Conservation (phyloP, 2,329 filamentous ascomycete genomes). For the Fusarium brachygibbosum region DNA sequence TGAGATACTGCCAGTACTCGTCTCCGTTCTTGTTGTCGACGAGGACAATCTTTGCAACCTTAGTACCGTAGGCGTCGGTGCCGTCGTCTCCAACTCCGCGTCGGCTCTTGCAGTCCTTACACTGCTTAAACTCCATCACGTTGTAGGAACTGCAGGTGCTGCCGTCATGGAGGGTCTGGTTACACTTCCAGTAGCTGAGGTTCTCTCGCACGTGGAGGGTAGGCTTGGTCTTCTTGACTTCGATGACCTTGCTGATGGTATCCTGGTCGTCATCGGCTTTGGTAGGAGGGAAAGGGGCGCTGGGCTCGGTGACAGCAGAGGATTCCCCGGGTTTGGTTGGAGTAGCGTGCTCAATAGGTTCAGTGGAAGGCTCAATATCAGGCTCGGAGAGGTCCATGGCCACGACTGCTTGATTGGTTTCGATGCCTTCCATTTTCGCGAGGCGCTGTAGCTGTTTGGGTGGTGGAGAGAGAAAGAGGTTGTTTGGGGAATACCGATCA, state of each 20-base stretch:
- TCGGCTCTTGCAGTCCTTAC: constrained; percentile 31
- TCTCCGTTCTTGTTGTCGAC: constrained; percentile 28
- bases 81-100: constrained; percentile 32
- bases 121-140: constrained; percentile 25
- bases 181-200: constrained; percentile 34
- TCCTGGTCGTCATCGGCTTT: not conserved
- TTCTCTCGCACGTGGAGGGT: constrained; percentile 29
- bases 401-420: constrained; percentile 8
- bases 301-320: not conserved
- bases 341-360: not conserved
- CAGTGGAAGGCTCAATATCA: constrained; percentile 2
- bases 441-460: not conserved
- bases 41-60: constrained; percentile 28
- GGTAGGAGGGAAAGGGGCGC: not conserved
- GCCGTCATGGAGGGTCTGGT: constrained; percentile 22
- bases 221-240: constrained; percentile 18
- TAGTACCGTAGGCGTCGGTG: constrained; percentile 29
- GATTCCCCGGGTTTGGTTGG: not conserved
- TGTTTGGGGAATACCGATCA: not conserved
- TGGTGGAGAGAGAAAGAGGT: not conserved
- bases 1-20: constrained; percentile 25
- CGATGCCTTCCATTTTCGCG: constrained; percentile 20
- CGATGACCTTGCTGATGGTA: constrained; percentile 6
- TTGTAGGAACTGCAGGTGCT: constrained; percentile 27
- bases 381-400: constrained; percentile 18